Evolutionary conservation across 2,329 filamentous ascomycete genomes (phyloP).

Genomic region (Pseudogymnoascus sp.): DNA sequence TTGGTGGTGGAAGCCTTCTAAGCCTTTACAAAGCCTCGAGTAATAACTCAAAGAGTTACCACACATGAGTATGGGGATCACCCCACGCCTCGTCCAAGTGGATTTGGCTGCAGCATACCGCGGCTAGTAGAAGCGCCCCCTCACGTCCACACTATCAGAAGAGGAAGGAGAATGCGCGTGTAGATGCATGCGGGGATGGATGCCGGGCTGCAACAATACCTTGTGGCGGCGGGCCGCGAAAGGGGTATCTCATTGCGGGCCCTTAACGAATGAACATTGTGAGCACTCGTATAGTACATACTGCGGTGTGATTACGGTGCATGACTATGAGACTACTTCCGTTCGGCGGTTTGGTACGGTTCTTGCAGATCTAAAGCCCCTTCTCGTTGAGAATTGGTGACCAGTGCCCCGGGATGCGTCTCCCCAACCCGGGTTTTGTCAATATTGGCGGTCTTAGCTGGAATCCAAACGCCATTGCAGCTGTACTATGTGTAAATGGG

Average conservation of each 20-base stretch:
- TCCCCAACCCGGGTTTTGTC: background rate
- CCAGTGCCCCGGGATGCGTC: background rate
- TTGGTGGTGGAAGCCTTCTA: background rate
- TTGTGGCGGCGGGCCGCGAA: background rate
- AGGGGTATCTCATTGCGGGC: background rate
- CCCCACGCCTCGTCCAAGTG: background rate
- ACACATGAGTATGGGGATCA: background rate
- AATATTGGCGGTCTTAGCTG: background rate
- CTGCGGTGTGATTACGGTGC: background rate
- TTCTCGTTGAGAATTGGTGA: background rate
- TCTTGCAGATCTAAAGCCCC: background rate
- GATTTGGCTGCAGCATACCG: background rate
- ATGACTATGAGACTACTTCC: background rate
- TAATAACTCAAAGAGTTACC: background rate
- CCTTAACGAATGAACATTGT: background rate
- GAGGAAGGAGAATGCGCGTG: background rate
- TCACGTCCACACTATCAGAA: background rate
- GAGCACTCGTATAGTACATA: background rate
- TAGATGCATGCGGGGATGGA: background rate
- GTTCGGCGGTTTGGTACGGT: background rate
- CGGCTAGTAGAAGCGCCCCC: conserved; percentile 1
- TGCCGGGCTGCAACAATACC: background rate
- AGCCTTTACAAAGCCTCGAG: background rate
- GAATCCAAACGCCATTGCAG: background rate
- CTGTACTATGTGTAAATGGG: background rate